Percentiles rank a stretch among this genome's conserved stretches.
Conservation (phyloP, 2,329 filamentous ascomycete genomes). For the Mollisiaceae sp. region DNA sequence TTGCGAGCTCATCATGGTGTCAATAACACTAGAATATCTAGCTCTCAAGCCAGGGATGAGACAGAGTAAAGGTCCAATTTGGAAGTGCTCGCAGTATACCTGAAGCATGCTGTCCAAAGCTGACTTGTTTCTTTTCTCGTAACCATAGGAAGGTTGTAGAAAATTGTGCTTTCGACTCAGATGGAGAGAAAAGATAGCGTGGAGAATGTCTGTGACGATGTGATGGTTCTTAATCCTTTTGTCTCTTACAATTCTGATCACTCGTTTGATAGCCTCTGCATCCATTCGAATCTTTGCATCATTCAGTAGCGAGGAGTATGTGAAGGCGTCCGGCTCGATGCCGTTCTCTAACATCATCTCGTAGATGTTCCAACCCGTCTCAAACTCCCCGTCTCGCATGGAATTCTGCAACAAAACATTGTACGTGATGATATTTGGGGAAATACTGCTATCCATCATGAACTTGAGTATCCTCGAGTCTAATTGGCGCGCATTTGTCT, state of each 20-base stretch:
- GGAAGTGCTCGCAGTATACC: slow-evolving; percentile 42
- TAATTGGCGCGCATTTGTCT: slow-evolving; percentile 48
- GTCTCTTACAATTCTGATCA: slow-evolving; percentile 58
- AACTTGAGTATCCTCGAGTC: slow-evolving; percentile 59
- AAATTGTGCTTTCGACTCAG: background rate
- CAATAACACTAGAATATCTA: slow-evolving; percentile 17
- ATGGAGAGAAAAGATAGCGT: slow-evolving; percentile 53
- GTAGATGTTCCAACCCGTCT: slow-evolving; percentile 69
- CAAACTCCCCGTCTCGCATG: slow-evolving; percentile 64
- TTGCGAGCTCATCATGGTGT: background rate
- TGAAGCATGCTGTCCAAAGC: slow-evolving; percentile 41
- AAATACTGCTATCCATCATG: slow-evolving; percentile 64
- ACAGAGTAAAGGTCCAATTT: slow-evolving; percentile 38
- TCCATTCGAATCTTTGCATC: slow-evolving; percentile 62
- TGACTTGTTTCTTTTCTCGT: slow-evolving; percentile 14
- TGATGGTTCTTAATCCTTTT: slow-evolving; percentile 53
- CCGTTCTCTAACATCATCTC: slow-evolving; percentile 64
- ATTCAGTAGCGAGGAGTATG: slow-evolving; percentile 72
- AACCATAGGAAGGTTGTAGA: slow-evolving; percentile 8
- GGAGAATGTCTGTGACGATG: slow-evolving; percentile 58
- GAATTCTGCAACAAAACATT: slow-evolving; percentile 75
- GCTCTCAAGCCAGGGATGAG: slow-evolving; percentile 37
- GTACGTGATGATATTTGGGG: slow-evolving; percentile 66
- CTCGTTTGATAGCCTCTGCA: slow-evolving; percentile 54
- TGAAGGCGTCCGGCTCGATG: slow-evolving; percentile 66